Percentiles rank a stretch among this genome's conserved stretches.
These are phyloP conservation scores for Penicilliopsis zonata DNA, from an alignment of 495 filamentous ascomycete genomes.

Conservation along the genomic window DNA sequence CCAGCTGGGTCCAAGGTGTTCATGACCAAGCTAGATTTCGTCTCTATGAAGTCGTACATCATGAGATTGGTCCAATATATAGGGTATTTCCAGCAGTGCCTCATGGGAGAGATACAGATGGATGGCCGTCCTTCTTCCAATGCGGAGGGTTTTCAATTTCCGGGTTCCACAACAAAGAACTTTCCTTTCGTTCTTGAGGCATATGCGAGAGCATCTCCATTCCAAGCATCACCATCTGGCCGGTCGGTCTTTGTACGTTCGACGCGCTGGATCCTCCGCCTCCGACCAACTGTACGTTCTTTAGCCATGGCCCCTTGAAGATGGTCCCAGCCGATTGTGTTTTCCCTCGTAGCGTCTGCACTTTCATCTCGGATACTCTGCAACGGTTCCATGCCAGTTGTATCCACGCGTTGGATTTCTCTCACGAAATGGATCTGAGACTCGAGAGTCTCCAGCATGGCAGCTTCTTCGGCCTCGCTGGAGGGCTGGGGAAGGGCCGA, in stretches of 20 bases:
- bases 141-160: conserved; percentile 8
- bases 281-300: conserved; percentile 41
- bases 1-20: too few relatives aligned
- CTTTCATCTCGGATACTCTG: conserved; percentile 76
- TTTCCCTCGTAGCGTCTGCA: conserved; percentile 35
- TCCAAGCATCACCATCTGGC: conserved; percentile 29
- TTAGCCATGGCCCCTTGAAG: conserved; percentile 39
- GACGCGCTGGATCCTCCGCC: conserved; percentile 31
- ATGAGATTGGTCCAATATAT: too few relatives aligned
- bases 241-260: conserved; percentile 14
- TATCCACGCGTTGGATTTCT: conserved; percentile 71
- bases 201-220: conserved; percentile 57
- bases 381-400: conserved; percentile 56
- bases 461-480: conserved; percentile 39
- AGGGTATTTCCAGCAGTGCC: too few relatives aligned
- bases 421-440: conserved; percentile 85
- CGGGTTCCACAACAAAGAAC: conserved; percentile 73
- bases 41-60: too few relatives aligned
- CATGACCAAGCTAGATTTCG: too few relatives aligned
- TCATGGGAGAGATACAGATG: too few relatives aligned
- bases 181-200: conserved; percentile 54
- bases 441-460: conserved; percentile 60
- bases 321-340: conserved; percentile 37
- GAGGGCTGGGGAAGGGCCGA: conserved; percentile 73
- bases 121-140: too few relatives aligned